Evolutionary conservation across 768 basidiomycete genomes (phyloP).

Genomic region (Steccherinum ochraceum): DNA sequence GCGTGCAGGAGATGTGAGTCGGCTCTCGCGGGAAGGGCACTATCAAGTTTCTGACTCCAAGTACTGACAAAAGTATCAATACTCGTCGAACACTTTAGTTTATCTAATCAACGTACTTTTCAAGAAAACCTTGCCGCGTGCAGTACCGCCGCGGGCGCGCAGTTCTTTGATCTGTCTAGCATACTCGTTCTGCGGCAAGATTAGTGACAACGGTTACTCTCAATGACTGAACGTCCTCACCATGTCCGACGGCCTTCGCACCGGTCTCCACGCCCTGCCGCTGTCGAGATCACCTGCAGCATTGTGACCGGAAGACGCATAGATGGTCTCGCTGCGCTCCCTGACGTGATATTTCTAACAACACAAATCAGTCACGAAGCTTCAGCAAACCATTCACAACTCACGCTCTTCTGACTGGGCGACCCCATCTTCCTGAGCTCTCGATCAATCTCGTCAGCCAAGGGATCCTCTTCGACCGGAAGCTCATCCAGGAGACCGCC

Average conservation of each 20-base stretch:
- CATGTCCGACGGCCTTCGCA: slow-evolving; percentile 92
- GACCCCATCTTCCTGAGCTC: slow-evolving; percentile 58
- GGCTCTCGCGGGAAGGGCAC: slow-evolving; percentile 75
- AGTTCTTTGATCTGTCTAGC: slow-evolving; percentile 84
- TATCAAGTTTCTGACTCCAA: slow-evolving; percentile 65
- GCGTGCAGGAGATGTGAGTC: slow-evolving; percentile 74
- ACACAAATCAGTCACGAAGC: too few relatives aligned
- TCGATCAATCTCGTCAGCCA: slow-evolving; percentile 66
- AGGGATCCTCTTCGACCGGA: slow-evolving; percentile 38
- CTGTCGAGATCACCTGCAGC: slow-evolving; percentile 80
- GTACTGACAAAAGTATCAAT: slow-evolving; percentile 42
- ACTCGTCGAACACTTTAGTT: not conserved
- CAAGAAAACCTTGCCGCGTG: slow-evolving; percentile 91
- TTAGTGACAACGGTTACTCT: not conserved
- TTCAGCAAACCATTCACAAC: too few relatives aligned
- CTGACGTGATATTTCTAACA: slow-evolving; percentile 73
- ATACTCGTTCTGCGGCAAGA: slow-evolving; percentile 73
- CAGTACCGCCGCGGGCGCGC: slow-evolving; percentile 72
- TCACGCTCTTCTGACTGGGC: slow-evolving; percentile 27
- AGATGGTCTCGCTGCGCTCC: slow-evolving; percentile 70
- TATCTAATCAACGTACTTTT: slow-evolving; percentile 47
- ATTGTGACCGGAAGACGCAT: slow-evolving; percentile 69
- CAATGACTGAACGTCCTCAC: slow-evolving; percentile 35
- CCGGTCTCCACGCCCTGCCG: slow-evolving; percentile 81
- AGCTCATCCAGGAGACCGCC: slow-evolving; percentile 31